Evolutionary conservation across 2,329 filamentous ascomycete species (phyloP).

Genomic region (Rugonectria rugulosa): DNA sequence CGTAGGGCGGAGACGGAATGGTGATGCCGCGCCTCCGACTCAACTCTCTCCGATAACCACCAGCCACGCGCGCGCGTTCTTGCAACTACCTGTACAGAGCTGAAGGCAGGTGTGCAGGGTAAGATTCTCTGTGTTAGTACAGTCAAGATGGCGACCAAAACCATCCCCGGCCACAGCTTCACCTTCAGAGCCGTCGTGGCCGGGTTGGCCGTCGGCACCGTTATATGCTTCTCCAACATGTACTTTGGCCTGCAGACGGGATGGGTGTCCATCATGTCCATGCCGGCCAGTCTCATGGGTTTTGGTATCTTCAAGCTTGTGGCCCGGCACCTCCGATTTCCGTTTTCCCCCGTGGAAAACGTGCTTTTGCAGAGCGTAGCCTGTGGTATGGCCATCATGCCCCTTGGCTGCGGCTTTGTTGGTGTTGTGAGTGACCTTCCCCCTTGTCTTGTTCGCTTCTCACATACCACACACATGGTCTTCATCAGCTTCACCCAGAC

Average conservation of each 20-base stretch:
- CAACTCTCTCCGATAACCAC: background rate
- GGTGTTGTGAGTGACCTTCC: slow-evolving; percentile 68
- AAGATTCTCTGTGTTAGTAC: background rate
- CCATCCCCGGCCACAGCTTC: slow-evolving; percentile 71
- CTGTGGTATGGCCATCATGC: slow-evolving; percentile 95
- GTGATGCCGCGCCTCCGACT: background rate
- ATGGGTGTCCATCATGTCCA: slow-evolving; percentile 84
- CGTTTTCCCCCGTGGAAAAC: slow-evolving; percentile 95
- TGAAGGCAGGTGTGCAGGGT: no score
- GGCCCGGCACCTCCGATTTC: slow-evolving; percentile 74
- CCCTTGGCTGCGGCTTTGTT: slow-evolving; percentile 92
- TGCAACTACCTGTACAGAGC: no score
- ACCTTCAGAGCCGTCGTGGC: slow-evolving; percentile 81
- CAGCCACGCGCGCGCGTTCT: background rate
- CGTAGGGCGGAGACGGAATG: background rate
- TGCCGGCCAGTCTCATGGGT: slow-evolving; percentile 93
- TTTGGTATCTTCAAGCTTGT: slow-evolving; percentile 92
- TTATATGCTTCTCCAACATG: slow-evolving; percentile 97
- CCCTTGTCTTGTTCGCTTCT: background rate
- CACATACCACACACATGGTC: no score
- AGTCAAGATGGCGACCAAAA: slow-evolving; percentile 33
- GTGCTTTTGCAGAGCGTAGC: slow-evolving; percentile 96
- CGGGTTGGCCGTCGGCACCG: slow-evolving; percentile 82
- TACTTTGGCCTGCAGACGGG: slow-evolving; percentile 96
- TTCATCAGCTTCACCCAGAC: background rate